These are phyloP conservation scores for Tuber calosporum DNA, from an alignment of 495 filamentous ascomycete species.

Conservation along the genomic window DNA sequence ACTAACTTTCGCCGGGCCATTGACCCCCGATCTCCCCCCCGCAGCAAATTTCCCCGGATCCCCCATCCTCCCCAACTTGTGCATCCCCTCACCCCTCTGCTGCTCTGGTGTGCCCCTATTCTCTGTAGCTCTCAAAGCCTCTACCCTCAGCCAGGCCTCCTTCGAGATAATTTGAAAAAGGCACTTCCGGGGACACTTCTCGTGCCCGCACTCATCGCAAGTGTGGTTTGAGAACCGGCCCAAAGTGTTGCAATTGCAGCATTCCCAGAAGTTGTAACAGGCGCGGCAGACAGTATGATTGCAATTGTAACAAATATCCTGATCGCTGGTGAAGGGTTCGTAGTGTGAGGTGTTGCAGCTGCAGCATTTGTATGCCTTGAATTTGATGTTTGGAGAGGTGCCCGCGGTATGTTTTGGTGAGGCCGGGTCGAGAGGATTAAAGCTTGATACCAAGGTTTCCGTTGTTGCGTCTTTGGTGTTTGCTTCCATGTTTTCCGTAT, in stretches of 20 bases:
- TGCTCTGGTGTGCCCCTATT: not conserved
- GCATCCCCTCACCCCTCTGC: not conserved
- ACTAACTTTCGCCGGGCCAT: not conserved
- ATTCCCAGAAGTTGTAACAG: constrained; percentile 5
- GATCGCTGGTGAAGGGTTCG: not conserved
- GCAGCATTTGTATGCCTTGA: constrained; percentile 1
- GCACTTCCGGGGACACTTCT: not conserved
- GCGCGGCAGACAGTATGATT: not conserved
- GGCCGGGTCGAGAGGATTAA: not conserved
- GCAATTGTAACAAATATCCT: not conserved
- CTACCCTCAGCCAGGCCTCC: not conserved
- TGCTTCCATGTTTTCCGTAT: not conserved
- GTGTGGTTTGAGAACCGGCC: not conserved
- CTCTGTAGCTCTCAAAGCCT: not conserved
- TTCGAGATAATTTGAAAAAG: constrained; percentile 1
- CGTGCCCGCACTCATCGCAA: not conserved
- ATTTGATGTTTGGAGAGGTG: not conserved
- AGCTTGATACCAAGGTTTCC: not conserved
- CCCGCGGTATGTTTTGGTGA: not conserved
- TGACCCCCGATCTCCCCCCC: not conserved
- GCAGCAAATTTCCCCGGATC: not conserved
- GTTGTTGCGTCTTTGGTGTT: not conserved
- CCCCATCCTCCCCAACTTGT: not conserved
- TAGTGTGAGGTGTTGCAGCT: not conserved
- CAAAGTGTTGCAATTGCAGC: not conserved